Evolutionary conservation across 1,284 basidiomycete genomes (phyloP).

Genomic region (Fomes fomentarius): DNA sequence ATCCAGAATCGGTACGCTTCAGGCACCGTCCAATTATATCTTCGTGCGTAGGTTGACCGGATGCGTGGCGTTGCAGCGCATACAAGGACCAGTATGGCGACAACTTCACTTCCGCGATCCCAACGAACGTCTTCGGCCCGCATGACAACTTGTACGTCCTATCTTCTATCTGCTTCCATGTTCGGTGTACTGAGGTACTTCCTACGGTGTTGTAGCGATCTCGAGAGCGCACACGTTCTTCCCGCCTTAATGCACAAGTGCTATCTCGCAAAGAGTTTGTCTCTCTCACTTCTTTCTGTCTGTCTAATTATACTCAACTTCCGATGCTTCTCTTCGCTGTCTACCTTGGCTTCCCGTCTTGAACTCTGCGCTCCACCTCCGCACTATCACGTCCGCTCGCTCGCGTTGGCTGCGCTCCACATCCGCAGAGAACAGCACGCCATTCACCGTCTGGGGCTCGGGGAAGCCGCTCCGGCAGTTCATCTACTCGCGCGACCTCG

Average conservation of each 20-base stretch:
- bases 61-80: constrained; percentile 51
- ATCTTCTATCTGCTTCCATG: neutral
- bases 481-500: constrained; percentile 92
- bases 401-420: neutral
- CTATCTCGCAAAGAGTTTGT: constrained; percentile 81
- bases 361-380: neutral
- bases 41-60: constrained; percentile 1
- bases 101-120: constrained; percentile 91
- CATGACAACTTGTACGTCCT: constrained; percentile 72
- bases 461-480: constrained; percentile 91
- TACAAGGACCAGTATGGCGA: constrained; percentile 91
- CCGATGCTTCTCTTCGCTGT: neutral
- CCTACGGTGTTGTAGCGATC: constrained; percentile 53
- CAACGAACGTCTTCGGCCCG: constrained; percentile 90
- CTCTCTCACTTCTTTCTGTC: neutral
- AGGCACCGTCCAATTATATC: neutral
- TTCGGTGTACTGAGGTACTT: constrained; percentile 6
- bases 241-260: constrained; percentile 90
- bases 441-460: constrained; percentile 83
- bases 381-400: neutral
- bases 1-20: constrained; percentile 82
- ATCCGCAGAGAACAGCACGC: constrained; percentile 74
- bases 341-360: no score
- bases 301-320: neutral
- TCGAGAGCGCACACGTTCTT: constrained; percentile 90